Conservation (phyloP, 1,284 basidiomycete species). For the Athelia sp. region DNA sequence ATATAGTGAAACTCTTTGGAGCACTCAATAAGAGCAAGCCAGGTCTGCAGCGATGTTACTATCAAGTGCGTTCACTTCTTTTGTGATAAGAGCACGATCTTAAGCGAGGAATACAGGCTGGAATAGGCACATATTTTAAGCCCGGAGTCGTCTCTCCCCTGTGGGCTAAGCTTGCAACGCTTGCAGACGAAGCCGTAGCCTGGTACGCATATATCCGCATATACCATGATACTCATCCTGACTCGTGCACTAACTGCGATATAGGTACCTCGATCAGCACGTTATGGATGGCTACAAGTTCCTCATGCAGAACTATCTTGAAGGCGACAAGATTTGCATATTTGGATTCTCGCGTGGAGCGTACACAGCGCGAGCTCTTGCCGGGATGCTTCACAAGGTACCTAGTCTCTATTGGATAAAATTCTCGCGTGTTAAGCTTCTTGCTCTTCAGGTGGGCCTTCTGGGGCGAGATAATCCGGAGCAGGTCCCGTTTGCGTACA, state of each 20-base stretch:
- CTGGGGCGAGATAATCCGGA: neutral
- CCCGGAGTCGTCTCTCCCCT: conserved; percentile 51
- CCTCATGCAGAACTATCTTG: conserved; percentile 60
- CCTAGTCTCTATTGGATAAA: neutral
- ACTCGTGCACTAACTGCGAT: too few relatives aligned
- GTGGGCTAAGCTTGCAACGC: conserved; percentile 40
- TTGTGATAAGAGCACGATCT: too few relatives aligned
- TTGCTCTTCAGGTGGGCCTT: neutral
- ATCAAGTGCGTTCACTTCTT: neutral
- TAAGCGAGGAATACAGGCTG: too few relatives aligned
- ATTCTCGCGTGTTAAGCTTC: neutral
- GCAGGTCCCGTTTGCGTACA: neutral
- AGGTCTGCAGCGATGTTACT: neutral
- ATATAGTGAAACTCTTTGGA: neutral
- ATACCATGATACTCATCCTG: too few relatives aligned
- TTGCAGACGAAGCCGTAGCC: conserved; percentile 55
- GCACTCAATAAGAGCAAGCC: neutral
- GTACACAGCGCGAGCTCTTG: conserved; percentile 71
- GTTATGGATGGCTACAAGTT: conserved; percentile 63
- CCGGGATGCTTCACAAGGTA: conserved; percentile 39
- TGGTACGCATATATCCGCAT: conserved; percentile 34
- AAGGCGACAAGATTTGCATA: conserved; percentile 2
- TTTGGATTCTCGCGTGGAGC: conserved; percentile 69
- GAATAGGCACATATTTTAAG: conserved; percentile 51
- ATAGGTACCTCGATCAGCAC: conserved; percentile 57